Evolutionary conservation across 2,329 filamentous ascomycete genomes (phyloP).

Genomic region (Ophiognomonia clavigignenti-juglandacearum): DNA sequence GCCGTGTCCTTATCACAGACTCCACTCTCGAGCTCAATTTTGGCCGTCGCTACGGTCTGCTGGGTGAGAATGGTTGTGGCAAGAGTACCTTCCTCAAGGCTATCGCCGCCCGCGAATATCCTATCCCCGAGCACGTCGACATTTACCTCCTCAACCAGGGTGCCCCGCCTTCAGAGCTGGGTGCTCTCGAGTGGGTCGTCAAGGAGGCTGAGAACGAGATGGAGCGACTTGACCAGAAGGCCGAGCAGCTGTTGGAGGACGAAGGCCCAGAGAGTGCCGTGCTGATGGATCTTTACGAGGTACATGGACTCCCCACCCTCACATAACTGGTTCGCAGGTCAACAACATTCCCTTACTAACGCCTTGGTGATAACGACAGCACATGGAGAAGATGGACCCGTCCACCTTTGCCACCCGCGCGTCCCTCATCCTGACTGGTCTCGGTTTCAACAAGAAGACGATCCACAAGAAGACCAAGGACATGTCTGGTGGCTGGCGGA

Average conservation of each 20-base stretch:
- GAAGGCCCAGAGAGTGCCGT: constrained; percentile 88
- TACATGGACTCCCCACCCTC: constrained; percentile 37
- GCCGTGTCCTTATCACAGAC: constrained; percentile 91
- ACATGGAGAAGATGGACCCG: constrained; percentile 98
- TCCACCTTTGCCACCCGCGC: constrained; percentile 95
- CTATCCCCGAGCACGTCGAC: constrained; percentile 93
- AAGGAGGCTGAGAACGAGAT: constrained; percentile 90
- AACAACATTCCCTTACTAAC: constrained; percentile 17
- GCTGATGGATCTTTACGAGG: constrained; percentile 92
- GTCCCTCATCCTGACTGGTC: constrained; percentile 94
- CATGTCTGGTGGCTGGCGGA: constrained; percentile 99
- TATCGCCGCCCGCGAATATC: constrained; percentile 89
- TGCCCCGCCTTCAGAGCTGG: constrained; percentile 80
- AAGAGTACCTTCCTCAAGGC: constrained; percentile 98
- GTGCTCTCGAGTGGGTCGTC: constrained; percentile 96
- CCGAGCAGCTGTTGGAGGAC: constrained; percentile 85
- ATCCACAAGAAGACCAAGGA: constrained; percentile 99
- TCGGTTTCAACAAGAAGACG: constrained; percentile 97
- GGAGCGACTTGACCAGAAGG: constrained; percentile 79
- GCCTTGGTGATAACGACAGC: constrained; percentile 46
- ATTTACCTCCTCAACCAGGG: constrained; percentile 98
- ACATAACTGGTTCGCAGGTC: neutral
- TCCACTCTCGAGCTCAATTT: constrained; percentile 90
- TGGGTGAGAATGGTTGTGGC: constrained; percentile 98
- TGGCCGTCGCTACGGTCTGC: constrained; percentile 85